These are phyloP conservation scores for Kodamaea laetipori DNA, from an alignment of 805 yeast species.

Conservation along the genomic window DNA sequence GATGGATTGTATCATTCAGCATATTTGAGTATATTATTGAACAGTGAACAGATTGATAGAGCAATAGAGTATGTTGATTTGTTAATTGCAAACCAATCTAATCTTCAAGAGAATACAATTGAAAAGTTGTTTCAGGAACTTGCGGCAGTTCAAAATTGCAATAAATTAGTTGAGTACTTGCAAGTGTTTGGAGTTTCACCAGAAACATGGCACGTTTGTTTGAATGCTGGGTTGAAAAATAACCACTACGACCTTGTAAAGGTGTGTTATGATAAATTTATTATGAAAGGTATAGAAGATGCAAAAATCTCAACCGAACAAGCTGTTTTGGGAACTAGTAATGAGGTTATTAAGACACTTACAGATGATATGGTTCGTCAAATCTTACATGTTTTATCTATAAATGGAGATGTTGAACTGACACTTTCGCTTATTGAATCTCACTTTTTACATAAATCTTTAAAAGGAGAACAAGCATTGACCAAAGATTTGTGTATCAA, in stretches of 20 bases:
- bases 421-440: constrained; percentile 38
- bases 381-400: constrained; percentile 33
- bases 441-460: constrained; percentile 34
- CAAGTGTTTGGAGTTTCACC: background rate
- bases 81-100: background rate
- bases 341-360: constrained; percentile 20
- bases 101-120: background rate
- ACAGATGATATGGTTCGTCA: constrained; percentile 26
- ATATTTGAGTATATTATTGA: constrained; percentile 24
- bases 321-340: constrained; percentile 20
- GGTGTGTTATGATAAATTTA: constrained; percentile 28
- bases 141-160: constrained; percentile 25
- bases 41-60: constrained; percentile 24
- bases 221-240: constrained; percentile 25
- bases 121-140: constrained; percentile 7
- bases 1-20: constrained; percentile 26
- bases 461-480: constrained; percentile 36
- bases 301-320: constrained; percentile 26
- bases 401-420: constrained; percentile 41
- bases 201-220: constrained; percentile 24
- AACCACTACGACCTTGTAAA: constrained; percentile 33
- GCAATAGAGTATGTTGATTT: constrained; percentile 25
- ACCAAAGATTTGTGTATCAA: constrained; percentile 35
- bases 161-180: constrained; percentile 15
- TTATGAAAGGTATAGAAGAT: constrained; percentile 32